These are phyloP conservation scores for Claviceps africana DNA, from an alignment of 2,329 filamentous ascomycete species.

Conservation along the genomic window DNA sequence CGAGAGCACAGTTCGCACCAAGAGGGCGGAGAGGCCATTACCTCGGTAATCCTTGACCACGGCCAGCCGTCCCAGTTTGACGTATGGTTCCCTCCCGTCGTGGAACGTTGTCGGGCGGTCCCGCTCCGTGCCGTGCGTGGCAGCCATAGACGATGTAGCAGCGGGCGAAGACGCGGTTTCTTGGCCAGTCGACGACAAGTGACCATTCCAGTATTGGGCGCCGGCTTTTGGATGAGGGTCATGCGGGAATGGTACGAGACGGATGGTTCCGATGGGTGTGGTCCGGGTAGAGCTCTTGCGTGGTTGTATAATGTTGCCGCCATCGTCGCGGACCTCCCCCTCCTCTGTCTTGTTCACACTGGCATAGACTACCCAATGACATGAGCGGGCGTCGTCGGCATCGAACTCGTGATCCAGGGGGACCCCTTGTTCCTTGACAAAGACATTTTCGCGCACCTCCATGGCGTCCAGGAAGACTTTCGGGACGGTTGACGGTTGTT, in stretches of 20 bases:
- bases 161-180: slow-evolving; percentile 1
- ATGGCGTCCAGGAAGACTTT: slow-evolving; percentile 48
- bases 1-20: slow-evolving; percentile 53
- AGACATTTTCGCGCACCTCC: slow-evolving; percentile 46
- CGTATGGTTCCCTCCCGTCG: slow-evolving; percentile 56
- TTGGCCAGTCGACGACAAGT: slow-evolving; percentile 19
- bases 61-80: slow-evolving; percentile 70
- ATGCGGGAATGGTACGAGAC: slow-evolving; percentile 72
- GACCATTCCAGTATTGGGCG: slow-evolving; percentile 32
- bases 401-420: slow-evolving; percentile 62
- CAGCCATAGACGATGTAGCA: slow-evolving; percentile 3
- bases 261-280: slow-evolving; percentile 56
- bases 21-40: slow-evolving; percentile 45
- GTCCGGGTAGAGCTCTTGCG: slow-evolving; percentile 29
- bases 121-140: slow-evolving; percentile 9
- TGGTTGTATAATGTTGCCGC: slow-evolving; percentile 26
- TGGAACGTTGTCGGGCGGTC: slow-evolving; percentile 38
- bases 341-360: slow-evolving; percentile 37
- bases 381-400: slow-evolving; percentile 61
- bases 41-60: slow-evolving; percentile 53
- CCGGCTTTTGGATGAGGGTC: slow-evolving; percentile 43
- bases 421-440: slow-evolving; percentile 44
- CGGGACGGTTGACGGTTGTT: slow-evolving; percentile 35
- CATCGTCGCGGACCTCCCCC: slow-evolving; percentile 28
- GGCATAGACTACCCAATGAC: slow-evolving; percentile 80